Base-by-base conservation (phyloP, 2,329 filamentous ascomycete species). In the Sporothrix schenckii region DNA sequence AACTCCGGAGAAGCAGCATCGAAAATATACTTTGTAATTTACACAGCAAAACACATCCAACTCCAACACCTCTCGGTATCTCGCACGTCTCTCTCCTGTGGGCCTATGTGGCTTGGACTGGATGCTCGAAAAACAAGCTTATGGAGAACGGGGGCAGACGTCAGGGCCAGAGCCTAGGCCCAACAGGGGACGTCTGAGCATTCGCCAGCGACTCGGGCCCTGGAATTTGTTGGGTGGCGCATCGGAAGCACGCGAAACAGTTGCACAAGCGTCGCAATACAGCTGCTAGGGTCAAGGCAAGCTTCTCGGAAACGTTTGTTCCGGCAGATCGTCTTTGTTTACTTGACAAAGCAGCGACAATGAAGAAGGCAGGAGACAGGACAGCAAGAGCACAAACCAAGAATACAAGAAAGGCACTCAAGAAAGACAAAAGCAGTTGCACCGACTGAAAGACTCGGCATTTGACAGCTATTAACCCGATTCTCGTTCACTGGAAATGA, bases 301-400 rank as follows among this genome's bases (percentile, higher is more conserved):
- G n/a, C 16, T 60, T 21, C 56, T 60, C 56, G 56, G 56, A 61
- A 61, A 39, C 39, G 56, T 44, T 10, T 14, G 56, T 39, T 60
- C 56, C 56, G 19, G 27, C 16, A 19, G 19, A 60, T 58, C 21
- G 52, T 19, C 7, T 41, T 13, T 44, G 41, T n/a, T 10, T 41
- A 44, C 56, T 61, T 44, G 39, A 61, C 5, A 21, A 34, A 44
- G 44, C 19, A n/a, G 19, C 13, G 27, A 4, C 53, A 56, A 56
- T 14, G 14, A 56, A 24, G 24, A 24, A 24, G 24, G 24, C 21
- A 56, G 3, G 10, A 47, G 16, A 14, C 53, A 56, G 24, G 14
- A 9, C 1, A 30, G 27, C 27, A 30, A 30, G 2, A 56, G 2
- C 4, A 34, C 24, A 34, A 4, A 56, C n/a, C 3, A 34, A 34